Base-by-base conservation (phyloP, 2,329 filamentous ascomycete species). In the Cladosporium sp. region DNA sequence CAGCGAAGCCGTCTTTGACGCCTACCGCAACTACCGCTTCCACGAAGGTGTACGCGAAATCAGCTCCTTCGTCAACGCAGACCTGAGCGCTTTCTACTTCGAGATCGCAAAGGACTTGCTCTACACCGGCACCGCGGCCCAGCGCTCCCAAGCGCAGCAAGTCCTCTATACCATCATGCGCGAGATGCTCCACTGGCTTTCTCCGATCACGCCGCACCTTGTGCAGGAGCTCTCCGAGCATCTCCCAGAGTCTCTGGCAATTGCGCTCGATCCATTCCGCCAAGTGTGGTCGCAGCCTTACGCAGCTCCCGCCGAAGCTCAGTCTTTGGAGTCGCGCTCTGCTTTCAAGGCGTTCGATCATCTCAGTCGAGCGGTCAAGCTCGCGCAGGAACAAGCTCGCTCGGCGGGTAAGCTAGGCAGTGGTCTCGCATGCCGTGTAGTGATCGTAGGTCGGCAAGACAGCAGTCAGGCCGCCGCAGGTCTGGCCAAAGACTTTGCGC, bases 31-130 rank as follows among this genome's bases (percentile, higher is more conserved):
- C 28, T 90, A 91, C 74, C 91, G 97, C 74, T 97, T 97, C 77
- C 89, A 92, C 83, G 91, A 88, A 77, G 93, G 86, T 14, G 82
- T 93, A 6, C 87, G 83, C 66, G 79, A 85, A 4, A 83, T 98
- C 69, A 96, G 93, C 77, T 86, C 87, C 68, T 97, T 93, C 89
- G 84, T 96, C 66, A 88, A 88, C 64, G 88, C 84, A 26, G 91
- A 97, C 70, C 84, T 99, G 26, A 97, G 93, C 0, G 90, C 94
- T 0, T 96, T 97, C 77, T 99, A 98, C 77, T 87, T 99, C 65
- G 95, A 99, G 78, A 88, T 91, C 0, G 84, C 93, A 72, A 99
- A 99, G 78, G 95, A 99, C 73, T 85, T 92, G 3, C 82, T 98
- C 1, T 99, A 99, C 80, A 95, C 93, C 54, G 91, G 91, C 32